phyloP scores from a whole-genome alignment of 371 early-diverging fungal species.

The Mucor ambiguus region DNA sequence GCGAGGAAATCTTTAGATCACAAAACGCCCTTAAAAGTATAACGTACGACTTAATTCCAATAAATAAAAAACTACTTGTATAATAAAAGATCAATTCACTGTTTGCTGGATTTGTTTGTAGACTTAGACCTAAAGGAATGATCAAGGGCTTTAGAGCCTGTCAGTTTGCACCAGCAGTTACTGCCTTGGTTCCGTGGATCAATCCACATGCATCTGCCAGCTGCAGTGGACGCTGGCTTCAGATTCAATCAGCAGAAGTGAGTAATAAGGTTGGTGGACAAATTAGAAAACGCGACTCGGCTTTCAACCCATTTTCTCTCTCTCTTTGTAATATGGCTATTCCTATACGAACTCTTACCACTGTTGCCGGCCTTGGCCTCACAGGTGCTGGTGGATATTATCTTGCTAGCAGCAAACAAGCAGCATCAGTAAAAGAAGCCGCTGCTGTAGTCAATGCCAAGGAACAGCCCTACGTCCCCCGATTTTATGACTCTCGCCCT shows the following conservation, averaged over 20 bases:
- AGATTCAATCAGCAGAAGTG: neutral
- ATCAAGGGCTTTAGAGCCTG: too few species aligned
- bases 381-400: slow-evolving; percentile 35
- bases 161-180: neutral
- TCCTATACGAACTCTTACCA: slow-evolving; percentile 29
- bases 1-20: slow-evolving; percentile 20
- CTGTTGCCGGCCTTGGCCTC: slow-evolving; percentile 28
- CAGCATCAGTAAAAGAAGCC: neutral
- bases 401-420: slow-evolving; percentile 13
- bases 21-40: slow-evolving; percentile 13
- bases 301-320: neutral
- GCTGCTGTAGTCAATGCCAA: neutral
- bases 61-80: neutral
- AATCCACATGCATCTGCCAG: neutral
- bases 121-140: neutral
- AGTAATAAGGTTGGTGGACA: neutral
- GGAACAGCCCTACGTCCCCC: slow-evolving; percentile 3
- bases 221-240: neutral
- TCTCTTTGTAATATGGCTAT: slow-evolving; percentile 21
- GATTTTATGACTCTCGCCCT: slow-evolving; percentile 35
- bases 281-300: neutral
- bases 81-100: neutral
- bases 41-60: neutral
- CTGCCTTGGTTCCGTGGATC: too few species aligned
- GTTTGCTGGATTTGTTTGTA: neutral